A percentile compares a stretch with the other conserved stretches of the same genome.
phyloP scores from a whole-genome alignment of 108 stramenopile genomes.

The Nitzschia inconspicua region DNA sequence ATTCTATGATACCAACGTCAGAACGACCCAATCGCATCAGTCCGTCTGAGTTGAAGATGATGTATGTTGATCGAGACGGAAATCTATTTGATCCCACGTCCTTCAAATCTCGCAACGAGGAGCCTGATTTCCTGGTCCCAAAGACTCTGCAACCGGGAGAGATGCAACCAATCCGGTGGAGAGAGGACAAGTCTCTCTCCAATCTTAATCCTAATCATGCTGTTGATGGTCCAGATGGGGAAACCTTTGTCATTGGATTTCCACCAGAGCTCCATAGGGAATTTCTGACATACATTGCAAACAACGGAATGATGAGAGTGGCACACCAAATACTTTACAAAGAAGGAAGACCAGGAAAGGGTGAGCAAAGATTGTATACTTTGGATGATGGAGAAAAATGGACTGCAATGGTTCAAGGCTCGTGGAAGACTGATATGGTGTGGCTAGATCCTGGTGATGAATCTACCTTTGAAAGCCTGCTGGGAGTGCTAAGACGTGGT shows the following conservation, averaged over 20 bases:
- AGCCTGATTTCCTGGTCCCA: constrained; percentile 19
- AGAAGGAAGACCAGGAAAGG: constrained; percentile 2
- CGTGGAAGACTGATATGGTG: constrained; percentile 59
- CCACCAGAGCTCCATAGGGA: constrained; percentile 12
- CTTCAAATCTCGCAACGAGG: constrained; percentile 9
- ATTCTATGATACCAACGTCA: too few species aligned
- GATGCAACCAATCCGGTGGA: constrained; percentile 46
- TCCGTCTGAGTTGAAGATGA: constrained; percentile 7
- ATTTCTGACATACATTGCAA: constrained; percentile 12
- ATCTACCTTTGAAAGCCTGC: constrained; percentile 47
- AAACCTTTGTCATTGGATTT: constrained; percentile 26
- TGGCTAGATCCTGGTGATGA: constrained; percentile 66
- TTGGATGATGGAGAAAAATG: constrained; percentile 49
- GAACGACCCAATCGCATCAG: constrained; percentile 5
- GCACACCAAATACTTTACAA: constrained; percentile 14
- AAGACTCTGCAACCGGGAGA: constrained; percentile 38
- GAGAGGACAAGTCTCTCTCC: too few species aligned
- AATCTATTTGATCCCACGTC: not conserved
- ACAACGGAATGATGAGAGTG: constrained; percentile 19
- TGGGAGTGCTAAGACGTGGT: constrained; percentile 38
- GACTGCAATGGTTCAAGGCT: constrained; percentile 41
- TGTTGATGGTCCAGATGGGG: constrained; percentile 15
- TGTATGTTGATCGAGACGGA: not conserved
- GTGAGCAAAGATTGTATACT: constrained; percentile 20
- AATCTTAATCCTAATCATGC: not conserved